Evolutionary conservation across 768 basidiomycete species (phyloP).

Genomic region (Tricholoma matsutake): DNA sequence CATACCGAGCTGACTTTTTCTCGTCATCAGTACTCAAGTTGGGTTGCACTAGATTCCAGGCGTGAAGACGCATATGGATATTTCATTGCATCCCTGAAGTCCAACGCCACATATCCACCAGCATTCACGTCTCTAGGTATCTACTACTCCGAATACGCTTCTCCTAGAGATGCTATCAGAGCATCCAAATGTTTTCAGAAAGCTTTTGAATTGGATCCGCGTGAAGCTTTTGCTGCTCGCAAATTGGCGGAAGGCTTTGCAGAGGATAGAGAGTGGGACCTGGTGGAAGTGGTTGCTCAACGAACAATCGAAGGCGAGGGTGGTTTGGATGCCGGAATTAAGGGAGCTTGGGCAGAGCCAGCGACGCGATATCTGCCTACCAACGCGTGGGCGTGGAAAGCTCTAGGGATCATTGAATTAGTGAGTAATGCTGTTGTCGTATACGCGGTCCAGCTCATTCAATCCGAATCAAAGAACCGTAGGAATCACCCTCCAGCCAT

Average conservation of each 20-base stretch:
- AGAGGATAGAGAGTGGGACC: conserved; percentile 90
- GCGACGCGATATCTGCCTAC: conserved; percentile 62
- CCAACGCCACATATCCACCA: conserved; percentile 73
- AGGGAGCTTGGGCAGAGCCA: conserved; percentile 30
- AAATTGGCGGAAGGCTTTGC: conserved; percentile 88
- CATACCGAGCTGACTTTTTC: not conserved
- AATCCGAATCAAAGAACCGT: conserved; percentile 46
- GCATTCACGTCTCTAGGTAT: conserved; percentile 92
- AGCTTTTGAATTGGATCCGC: conserved; percentile 93
- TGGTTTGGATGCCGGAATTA: conserved; percentile 59
- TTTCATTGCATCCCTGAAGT: conserved; percentile 80
- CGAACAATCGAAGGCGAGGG: conserved; percentile 94
- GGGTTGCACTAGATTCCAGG: conserved; percentile 34
- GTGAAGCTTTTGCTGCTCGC: conserved; percentile 81
- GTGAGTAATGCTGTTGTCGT: conserved; percentile 43
- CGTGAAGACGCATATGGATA: conserved; percentile 69
- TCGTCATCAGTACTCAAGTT: conserved; percentile 5
- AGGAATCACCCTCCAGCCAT: conserved; percentile 73
- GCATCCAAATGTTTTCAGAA: conserved; percentile 97
- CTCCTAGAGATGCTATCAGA: conserved; percentile 76
- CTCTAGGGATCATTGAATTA: conserved; percentile 85
- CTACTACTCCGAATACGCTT: conserved; percentile 72
- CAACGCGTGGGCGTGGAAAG: conserved; percentile 99
- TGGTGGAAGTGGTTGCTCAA: conserved; percentile 91
- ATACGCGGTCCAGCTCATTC: conserved; percentile 1